Base-by-base conservation (phyloP, 2,329 filamentous ascomycete species). In the Intubia oerlemansii region DNA sequence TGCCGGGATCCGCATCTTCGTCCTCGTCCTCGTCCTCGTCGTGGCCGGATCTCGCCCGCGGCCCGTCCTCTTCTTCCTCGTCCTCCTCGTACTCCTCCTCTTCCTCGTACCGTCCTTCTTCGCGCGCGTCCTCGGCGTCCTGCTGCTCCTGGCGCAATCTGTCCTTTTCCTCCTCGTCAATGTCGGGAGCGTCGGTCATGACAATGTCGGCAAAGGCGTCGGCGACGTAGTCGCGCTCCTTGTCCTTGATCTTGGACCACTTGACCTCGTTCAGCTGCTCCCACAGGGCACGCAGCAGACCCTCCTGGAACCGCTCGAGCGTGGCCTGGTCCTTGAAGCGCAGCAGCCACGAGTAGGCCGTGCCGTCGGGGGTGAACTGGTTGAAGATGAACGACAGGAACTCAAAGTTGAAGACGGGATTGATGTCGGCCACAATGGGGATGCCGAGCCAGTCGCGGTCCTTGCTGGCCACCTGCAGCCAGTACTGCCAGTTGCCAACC, bases 311-410 rank as follows among this genome's bases (percentile, higher is more conserved):
- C 17, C 66, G 64, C 46, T 92, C 82, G 29, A 90, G 60, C 0
- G 73, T 72, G 13, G 68, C 56, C 40, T 82, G 76, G 39, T 92
- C 77, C 42, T 76, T 80, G 56, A 98, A 98, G 10, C 84, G 73
- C 20, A 98, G 57, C 10, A 98, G 64, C 85, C 88, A 98, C 1
- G 88, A 98, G 48, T 84, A 90, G 5, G 88, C 85, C 2, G 77
- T 78, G 2, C 84, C 81, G 49, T 93, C 80, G 20, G 73, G 64
- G 10, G 76, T 66, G 47, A 92, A 95, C 47, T 93, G 82, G 44
- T 98, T 98, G 63, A 98, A 98, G 44, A 98, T 93, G 48, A 95
- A 95, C 0, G 85, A 95, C n/a, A 92, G 61, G 42, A 85, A 95
- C 49, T 98, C 88, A 39, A 93, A 95, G 53, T 95, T 95, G 59